Base-by-base conservation (phyloP, 2,329 filamentous ascomycete species). In the Pseudocercospora crystallina region DNA sequence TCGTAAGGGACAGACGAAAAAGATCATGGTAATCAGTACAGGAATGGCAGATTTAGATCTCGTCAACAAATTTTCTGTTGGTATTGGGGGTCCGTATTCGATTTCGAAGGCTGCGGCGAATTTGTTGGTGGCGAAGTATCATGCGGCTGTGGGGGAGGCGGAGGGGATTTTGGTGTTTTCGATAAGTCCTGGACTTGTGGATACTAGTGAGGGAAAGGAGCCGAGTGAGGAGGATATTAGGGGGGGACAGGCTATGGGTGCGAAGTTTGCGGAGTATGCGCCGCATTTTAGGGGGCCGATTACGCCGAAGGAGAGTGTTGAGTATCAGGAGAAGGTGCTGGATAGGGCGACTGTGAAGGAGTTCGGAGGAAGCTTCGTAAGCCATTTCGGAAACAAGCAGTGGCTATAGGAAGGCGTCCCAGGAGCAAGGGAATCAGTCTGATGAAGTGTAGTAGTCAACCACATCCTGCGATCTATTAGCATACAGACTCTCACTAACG, bases 331-430 rank as follows among this genome's bases (percentile, higher is more conserved):
- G 29, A 49, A 61, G 8, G 59, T 70, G 2, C 59, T 65, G 31
- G 61, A 74, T 5, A 69, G 65, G 30, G 64, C 71, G 2, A 79
- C 70, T 26, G 63, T 82, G 8, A 73, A 76, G 40, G 57, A 75
- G 58, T 57, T 51, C 32, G 79, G 71, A 2, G 81, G 82, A 2
- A 63, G 68, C 0, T 82, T 80, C 57, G 55, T 84, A 1, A 80
- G 78, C 26, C 80, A 85, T 32, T 59, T 72, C 49, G 78, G 80
- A 3, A 79, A 71, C 55, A 76, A 79, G 65, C 56, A 60, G 39
- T 63, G 61, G 62, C 33, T 63, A 43, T 63, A 49, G 34, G n/a
- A n/a, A n/a, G n/a, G n/a, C n/a, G n/a, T n/a, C n/a, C n/a, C n/a
- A n/a, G n/a, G n/a, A n/a, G n/a, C n/a, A n/a, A n/a, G n/a, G n/a